Base-by-base conservation (phyloP, 2,329 filamentous ascomycete genomes). In the Aspergillus luchuensis region DNA sequence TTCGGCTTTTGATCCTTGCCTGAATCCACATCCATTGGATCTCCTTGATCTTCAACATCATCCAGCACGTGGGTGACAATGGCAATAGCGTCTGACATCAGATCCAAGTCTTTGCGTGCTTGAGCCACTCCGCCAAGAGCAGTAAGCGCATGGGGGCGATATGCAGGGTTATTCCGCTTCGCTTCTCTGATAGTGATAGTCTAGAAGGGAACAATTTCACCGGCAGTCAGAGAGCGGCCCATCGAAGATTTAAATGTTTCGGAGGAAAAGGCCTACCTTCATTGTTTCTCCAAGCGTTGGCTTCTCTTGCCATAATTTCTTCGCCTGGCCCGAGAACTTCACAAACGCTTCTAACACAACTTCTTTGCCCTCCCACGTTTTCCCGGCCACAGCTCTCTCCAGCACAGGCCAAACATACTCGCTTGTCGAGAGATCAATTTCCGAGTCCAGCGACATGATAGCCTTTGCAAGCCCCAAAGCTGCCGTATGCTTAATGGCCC, bases 301-400 rank as follows among this genome's bases (percentile, higher is more conserved):
- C 50, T 80, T 77, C 81, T 87, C 88, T 41, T 74, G 69, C 80
- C 84, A 87, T 30, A 91, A 79, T 7, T 75, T 75, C 65, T 83
- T 84, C 0, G 85, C 85, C 63, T 88, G 86, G 69, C 86, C 83
- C 0, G 90, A 87, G 68, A 98, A 95, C 60, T 87, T 85, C 4
- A 92, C 89, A 74, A 95, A 92, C 5, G 91, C 89, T 47, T 87
- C 84, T 2, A 98, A 81, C 33, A 99, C 85, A 66, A 87, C 88
- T 76, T 97, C 92, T 73, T 99, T 99, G 21, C 92, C 92, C 0
- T 90, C 85, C 82, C 97, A 99, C 0, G 93, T 97, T 82, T 97
- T 98, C 11, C 96, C 87, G 2, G 87, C 85, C 43, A 98, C 78
- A 1, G 91, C 87, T 70, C 90, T 91, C 65, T 97, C 91, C 51